Base-by-base conservation (phyloP, 2,329 filamentous ascomycete species). In the Trichophyton benhamiae region DNA sequence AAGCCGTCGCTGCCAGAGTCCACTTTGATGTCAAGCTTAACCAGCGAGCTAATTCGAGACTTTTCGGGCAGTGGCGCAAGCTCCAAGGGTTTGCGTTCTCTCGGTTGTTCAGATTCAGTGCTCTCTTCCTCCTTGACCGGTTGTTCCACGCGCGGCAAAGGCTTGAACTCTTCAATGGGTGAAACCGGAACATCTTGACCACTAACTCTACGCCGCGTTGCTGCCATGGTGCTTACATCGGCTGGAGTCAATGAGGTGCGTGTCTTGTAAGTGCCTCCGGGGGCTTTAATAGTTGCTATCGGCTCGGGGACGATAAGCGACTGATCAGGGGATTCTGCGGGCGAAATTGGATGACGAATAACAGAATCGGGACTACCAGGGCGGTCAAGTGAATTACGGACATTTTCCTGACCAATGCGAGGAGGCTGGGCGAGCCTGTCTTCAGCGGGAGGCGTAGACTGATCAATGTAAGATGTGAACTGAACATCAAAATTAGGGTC, bases 231-330 rank as follows among this genome's bases (percentile, higher is more conserved):
- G 61, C 85, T 79, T 58, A 92, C 76, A 72, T 97, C 92, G 0
- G 89, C 86, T 1, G 91, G 91, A 0, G 91, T 95, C 44, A 90
- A 84, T 1, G 92, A 96, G 15, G 90, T 85, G 38, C 92, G 83
- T 0, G 91, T 94, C 79, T 95, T 96, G 46, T 97, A 81, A 72
- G 86, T 90, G 9, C 89, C 89, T 6, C 90, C 89, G 22, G 88
- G 86, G 7, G 91, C 88, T 72, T 92, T 94, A 75, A 97, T 91
- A 0, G 92, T 96, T 3, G 92, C 90, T 57, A 89, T 77, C 55
- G 85, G 83, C 68, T 95, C 91, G 1, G 92, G 91, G 62, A 97
- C 84, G 15, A 74, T 72, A 2, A 77, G 71, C 1, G 71, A 71
- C 36, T 64, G 65, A 15, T 75, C 68, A 5, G 71, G 68, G 2